Base-by-base conservation (phyloP, 2,329 filamentous ascomycete genomes). In the Blumeria hordei region DNA sequence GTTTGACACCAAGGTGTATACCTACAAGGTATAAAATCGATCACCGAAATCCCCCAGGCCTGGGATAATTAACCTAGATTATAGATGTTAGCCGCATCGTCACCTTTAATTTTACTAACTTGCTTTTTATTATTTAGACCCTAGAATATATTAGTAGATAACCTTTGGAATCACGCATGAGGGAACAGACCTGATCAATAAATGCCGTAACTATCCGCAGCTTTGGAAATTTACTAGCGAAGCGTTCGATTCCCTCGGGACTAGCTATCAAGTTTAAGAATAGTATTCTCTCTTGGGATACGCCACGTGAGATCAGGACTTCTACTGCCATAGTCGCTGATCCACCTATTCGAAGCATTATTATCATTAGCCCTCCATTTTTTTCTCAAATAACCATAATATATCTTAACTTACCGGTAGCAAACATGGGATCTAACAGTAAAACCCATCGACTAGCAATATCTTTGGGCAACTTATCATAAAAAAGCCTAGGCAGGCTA, bases 261-360 rank as follows among this genome's bases (percentile, higher is more conserved):
- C 88, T 95, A n/a, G 92, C 88, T 65, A 98, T 95, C 58, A 98
- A 72, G 68, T 98, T 98, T 57, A 98, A 74, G 71, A 98, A 98
- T 41, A 96, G 73, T 58, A 98, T 98, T 56, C 85, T 83, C 61
- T 96, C 86, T 69, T 96, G 92, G 0, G 88, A 88, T 5, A 98
- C 92, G 35, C 92, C 92, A 60, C 85, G 82, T 41, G 81, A 81
- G 66, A 85, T 93, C 61, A 98, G 74, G 3, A 95, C 87, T 60
- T 96, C 86, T 16, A 96, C 88, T 34, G 92, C 92, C 85, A 98
- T 94, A 56, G 88, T 92, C 54, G 92, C 92, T 56, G 88, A 95
- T 50, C 92, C 92, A 61, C 90, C 88, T 92, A 60, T 21, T 8
- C 36, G 34, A 54, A 14, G 49, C 45, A 36, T 55, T 33, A 6